Evolutionary conservation across 2,329 filamentous ascomycete genomes (phyloP).

Genomic region (Stemphylium vesicarium): DNA sequence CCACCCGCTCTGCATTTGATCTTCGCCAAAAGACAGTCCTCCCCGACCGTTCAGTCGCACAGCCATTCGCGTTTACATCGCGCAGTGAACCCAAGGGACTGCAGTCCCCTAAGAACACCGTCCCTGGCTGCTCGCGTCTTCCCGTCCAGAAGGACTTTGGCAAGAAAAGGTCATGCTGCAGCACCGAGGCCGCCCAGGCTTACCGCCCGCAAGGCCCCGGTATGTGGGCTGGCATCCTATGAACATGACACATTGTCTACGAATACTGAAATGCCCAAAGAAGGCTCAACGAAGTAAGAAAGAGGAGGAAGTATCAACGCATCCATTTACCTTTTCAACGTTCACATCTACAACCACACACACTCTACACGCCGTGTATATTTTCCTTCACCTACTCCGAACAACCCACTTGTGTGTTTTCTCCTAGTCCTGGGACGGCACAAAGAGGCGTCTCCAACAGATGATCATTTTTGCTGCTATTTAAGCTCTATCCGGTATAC

Average conservation of each 20-base stretch:
- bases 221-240: conserved; percentile 71
- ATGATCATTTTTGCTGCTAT: conserved; percentile 16
- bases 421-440: conserved; percentile 5
- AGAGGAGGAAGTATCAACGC: conserved; percentile 17
- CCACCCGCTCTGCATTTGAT: conserved; percentile 48
- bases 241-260: conserved; percentile 16
- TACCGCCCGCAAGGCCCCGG: conserved; percentile 64
- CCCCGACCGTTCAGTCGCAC: conserved; percentile 45
- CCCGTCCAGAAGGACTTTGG: conserved; percentile 56
- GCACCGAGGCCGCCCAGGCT: conserved; percentile 61
- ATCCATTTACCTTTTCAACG: conserved; percentile 1
- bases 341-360: conserved; percentile 5
- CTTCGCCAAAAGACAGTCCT: conserved; percentile 44
- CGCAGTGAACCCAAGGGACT: conserved; percentile 44
- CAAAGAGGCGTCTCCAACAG: conserved; percentile 5
- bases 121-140: conserved; percentile 50
- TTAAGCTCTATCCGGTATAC: conserved; percentile 14
- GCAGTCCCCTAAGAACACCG: conserved; percentile 49
- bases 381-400: conserved; percentile 20
- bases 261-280: conserved; percentile 21
- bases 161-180: conserved; percentile 72
- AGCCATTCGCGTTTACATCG: conserved; percentile 40
- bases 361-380: conserved; percentile 28
- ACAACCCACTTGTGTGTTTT: conserved; percentile 17
- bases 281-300: conserved; percentile 27